Conservation (phyloP, 2,329 filamentous ascomycete genomes). For the Colletotrichum viniferum region DNA sequence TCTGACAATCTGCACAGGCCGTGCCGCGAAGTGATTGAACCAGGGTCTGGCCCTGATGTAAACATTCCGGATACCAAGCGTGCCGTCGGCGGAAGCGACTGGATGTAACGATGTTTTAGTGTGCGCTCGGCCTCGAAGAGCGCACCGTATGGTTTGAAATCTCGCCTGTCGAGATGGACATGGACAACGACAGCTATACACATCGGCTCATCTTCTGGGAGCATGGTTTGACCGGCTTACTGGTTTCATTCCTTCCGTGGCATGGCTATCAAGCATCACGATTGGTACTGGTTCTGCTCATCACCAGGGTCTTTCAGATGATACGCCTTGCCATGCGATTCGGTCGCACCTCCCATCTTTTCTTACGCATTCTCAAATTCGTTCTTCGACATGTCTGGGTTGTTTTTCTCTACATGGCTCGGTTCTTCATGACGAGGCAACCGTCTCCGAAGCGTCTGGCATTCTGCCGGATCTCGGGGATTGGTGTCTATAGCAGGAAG, state of each 20-base stretch:
- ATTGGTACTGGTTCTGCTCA: slow-evolving; percentile 21
- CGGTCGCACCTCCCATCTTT: slow-evolving; percentile 31
- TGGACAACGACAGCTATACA: slow-evolving; percentile 25
- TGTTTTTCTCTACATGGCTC: slow-evolving; percentile 39
- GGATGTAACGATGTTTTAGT: slow-evolving; percentile 90
- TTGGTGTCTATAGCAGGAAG: slow-evolving; percentile 9
- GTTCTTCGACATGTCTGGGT: slow-evolving; percentile 41
- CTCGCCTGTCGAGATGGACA: slow-evolving; percentile 49
- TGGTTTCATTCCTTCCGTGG: slow-evolving; percentile 15
- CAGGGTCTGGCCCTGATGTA: slow-evolving; percentile 59
- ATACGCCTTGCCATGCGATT: slow-evolving; percentile 36
- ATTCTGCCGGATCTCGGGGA: not conserved
- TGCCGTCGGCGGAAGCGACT: slow-evolving; percentile 80
- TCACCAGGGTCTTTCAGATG: slow-evolving; percentile 18
- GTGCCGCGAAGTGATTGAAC: slow-evolving; percentile 85
- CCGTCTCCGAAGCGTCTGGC: not conserved
- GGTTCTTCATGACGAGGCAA: slow-evolving; percentile 28
- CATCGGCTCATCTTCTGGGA: slow-evolving; percentile 25
- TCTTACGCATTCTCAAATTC: slow-evolving; percentile 43
- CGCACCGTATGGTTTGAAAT: slow-evolving; percentile 49
- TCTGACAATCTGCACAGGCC: slow-evolving; percentile 76
- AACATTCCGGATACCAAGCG: slow-evolving; percentile 76
- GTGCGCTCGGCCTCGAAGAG: slow-evolving; percentile 83
- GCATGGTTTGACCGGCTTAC: slow-evolving; percentile 21
- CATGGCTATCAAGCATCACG: slow-evolving; percentile 17